These are phyloP conservation scores for Lodderomyces orthopsilosis DNA, from an alignment of 1,139 yeast species.

Conservation along the genomic window DNA sequence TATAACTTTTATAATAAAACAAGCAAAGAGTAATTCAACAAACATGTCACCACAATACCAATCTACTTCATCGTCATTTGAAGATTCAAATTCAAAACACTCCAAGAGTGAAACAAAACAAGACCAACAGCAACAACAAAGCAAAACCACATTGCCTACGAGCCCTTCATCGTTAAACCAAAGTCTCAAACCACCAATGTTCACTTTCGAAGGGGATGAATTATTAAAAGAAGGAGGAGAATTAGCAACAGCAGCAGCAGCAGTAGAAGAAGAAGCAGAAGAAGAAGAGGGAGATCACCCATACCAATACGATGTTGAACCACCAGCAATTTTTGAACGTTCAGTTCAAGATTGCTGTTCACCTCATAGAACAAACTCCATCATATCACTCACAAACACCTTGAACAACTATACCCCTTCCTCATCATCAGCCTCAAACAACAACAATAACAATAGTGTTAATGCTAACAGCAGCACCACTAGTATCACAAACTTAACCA, in stretches of 20 bases:
- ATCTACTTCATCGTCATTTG: neutral
- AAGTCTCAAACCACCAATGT: neutral
- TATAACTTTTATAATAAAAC: no score
- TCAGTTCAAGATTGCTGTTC: conserved; percentile 50
- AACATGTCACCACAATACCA: no score
- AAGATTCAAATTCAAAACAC: conserved; percentile 6
- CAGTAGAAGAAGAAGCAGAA: neutral
- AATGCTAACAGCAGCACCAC: neutral
- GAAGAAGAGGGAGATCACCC: neutral
- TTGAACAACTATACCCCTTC: conserved; percentile 7
- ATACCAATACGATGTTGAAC: neutral
- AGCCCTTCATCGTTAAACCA: neutral
- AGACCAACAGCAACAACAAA: neutral
- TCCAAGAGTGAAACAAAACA: neutral
- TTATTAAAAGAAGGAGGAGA: neutral
- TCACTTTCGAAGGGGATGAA: neutral
- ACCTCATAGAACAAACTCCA: conserved; percentile 12
- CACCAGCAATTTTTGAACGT: conserved; percentile 51
- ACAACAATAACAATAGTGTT: neutral
- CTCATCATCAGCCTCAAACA: conserved; percentile 7
- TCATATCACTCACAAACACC: conserved; percentile 9
- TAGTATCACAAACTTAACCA: neutral
- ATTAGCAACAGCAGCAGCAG: neutral
- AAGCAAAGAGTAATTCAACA: no score
- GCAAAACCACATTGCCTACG: neutral